Conservation (phyloP, 768 basidiomycete species). For the Macrolepiota fuliginosa region DNA sequence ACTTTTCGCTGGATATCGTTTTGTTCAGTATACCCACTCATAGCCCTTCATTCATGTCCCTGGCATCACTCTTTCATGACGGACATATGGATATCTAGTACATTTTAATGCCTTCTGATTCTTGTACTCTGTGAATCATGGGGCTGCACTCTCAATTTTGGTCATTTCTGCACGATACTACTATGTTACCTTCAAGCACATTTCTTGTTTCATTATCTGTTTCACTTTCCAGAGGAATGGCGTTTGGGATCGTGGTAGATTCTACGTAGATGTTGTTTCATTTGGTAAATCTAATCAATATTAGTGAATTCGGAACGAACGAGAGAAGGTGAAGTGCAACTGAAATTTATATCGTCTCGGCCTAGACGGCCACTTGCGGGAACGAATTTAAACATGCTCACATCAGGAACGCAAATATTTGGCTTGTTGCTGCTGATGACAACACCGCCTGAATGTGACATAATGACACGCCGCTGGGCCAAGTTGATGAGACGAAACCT, state of each 20-base stretch:
- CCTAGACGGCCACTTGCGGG: not conserved
- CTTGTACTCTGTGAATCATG: conserved; percentile 15
- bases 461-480: too few species aligned
- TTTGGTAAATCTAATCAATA: not conserved
- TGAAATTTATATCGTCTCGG: not conserved
- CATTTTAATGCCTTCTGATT: conserved; percentile 32
- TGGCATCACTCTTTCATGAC: conserved; percentile 23
- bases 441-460: too few species aligned
- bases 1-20: conserved; percentile 27
- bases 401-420: too few species aligned
- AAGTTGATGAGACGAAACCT: not conserved
- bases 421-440: too few species aligned
- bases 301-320: not conserved
- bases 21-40: conserved; percentile 38
- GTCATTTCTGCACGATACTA: conserved; percentile 17
- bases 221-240: conserved; percentile 9
- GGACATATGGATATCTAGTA: conserved; percentile 29
- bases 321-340: not conserved
- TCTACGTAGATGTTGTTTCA: conserved; percentile 10
- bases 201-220: conserved; percentile 16
- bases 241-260: conserved; percentile 10
- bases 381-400: too few species aligned
- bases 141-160: conserved; percentile 13
- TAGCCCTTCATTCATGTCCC: conserved; percentile 26
- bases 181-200: conserved; percentile 8